These are phyloP conservation scores for Crithidia bombi DNA, from an alignment of 208 protist species.

Conservation along the genomic window DNA sequence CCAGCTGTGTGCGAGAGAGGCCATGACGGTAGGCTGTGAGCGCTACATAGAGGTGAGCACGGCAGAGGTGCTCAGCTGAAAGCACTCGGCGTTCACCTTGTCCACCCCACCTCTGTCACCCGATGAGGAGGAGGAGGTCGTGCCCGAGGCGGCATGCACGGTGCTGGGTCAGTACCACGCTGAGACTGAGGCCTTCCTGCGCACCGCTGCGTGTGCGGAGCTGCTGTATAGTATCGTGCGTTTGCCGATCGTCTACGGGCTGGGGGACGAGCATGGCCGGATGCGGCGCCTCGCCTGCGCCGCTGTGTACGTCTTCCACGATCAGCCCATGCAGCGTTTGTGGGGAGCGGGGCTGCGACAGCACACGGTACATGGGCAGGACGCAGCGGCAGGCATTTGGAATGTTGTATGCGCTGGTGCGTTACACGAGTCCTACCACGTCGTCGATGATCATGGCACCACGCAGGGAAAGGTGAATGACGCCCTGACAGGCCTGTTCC, in stretches of 20 bases:
- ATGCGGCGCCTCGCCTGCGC: constrained; percentile 88
- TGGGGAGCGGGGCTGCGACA: constrained; percentile 82
- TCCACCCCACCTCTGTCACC: constrained; percentile 38
- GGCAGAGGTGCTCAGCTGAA: constrained; percentile 84
- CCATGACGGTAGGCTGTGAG: constrained; percentile 44
- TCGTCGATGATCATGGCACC: constrained; percentile 92
- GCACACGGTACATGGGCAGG: constrained; percentile 94
- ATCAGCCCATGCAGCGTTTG: constrained; percentile 91
- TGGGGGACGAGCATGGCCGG: constrained; percentile 79
- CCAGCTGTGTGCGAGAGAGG: constrained; percentile 59
- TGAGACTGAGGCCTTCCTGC: constrained; percentile 73
- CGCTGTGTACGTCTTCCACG: constrained; percentile 84
- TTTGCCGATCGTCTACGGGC: constrained; percentile 92
- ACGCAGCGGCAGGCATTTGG: constrained; percentile 87
- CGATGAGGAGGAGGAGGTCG: constrained; percentile 15
- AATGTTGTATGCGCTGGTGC: constrained; percentile 45
- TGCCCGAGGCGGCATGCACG: constrained; percentile 84
- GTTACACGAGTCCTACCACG: constrained; percentile 78
- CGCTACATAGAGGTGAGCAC: constrained; percentile 91
- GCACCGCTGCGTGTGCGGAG: constrained; percentile 22
- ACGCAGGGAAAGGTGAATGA: constrained; percentile 84
- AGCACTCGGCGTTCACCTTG: constrained; percentile 19
- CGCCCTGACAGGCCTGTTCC: constrained; percentile 81
- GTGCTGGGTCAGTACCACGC: constrained; percentile 72
- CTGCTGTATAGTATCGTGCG: constrained; percentile 86